Base-by-base conservation (phyloP, 208 protist genomes). In the Leishmania braziliensis region DNA sequence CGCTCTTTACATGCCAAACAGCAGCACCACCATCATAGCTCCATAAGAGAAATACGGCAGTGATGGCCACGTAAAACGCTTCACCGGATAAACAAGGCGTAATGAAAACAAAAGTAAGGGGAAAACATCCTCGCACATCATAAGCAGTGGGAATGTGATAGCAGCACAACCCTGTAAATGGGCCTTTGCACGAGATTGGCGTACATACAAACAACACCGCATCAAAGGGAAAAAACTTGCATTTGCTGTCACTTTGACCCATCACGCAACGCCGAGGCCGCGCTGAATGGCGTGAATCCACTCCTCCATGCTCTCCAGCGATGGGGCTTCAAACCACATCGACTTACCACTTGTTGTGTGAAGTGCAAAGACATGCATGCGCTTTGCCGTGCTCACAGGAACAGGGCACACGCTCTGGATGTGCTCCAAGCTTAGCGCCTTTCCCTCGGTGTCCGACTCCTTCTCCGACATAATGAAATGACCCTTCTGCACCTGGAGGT, bases 271-370 rank as follows among this genome's bases (percentile, higher is more conserved):
- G 60, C 93, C 90, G 60, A 96, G 88, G 48, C 87, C 91, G 29
- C 84, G 85, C 78, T 96, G 91, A 70, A 96, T 93, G 0, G 84
- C 78, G 71, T 96, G 87, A 79, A 96, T 93, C 93, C 93, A 96
- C 71, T 87, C 88, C 65, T 96, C 89, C 93, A 96, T 96, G 43
- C 85, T 86, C 70, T 92, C 88, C n/a, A 90, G 86, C 20, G 93
- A 92, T 50, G 73, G 82, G 1, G 90, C 90, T 76, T 95, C 88
- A 68, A 96, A 94, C 91, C 93, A 96, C 93, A 96, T 96, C 5
- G 90, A 95, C 83, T 96, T 96, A 5, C 93, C 93, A 16, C 91
- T 91, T 3, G 91, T 87, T 4, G 93, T 96, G 78, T 96, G 94
- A 6, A 96, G 81, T 1, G 91, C 90, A 80, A 96, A 96, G 39